Percentiles rank a stretch among this genome's conserved stretches.
These are phyloP conservation scores for Pichia cabralensis DNA, from an alignment of 805 yeast genomes.

Conservation along the genomic window DNA sequence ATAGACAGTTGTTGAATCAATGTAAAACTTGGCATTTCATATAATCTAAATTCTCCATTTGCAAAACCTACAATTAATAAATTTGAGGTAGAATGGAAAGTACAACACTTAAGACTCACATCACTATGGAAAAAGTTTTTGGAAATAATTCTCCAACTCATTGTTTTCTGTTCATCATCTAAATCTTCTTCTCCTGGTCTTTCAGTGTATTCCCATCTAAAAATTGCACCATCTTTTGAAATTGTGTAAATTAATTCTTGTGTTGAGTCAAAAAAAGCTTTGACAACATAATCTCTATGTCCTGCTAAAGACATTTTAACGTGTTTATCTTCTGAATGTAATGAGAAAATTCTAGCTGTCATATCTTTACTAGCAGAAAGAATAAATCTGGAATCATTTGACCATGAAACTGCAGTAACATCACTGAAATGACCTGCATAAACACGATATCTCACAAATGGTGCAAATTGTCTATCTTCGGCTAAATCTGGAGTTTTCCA, in stretches of 20 bases:
- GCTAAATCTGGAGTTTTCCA: constrained; percentile 82
- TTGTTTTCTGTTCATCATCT: constrained; percentile 33
- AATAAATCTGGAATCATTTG: constrained; percentile 80
- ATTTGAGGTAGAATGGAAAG: constrained; percentile 67
- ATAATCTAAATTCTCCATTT: constrained; percentile 84
- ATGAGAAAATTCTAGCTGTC: constrained; percentile 77
- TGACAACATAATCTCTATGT: constrained; percentile 79
- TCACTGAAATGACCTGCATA: constrained; percentile 91
- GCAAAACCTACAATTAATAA: constrained; percentile 81
- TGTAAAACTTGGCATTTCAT: constrained; percentile 75
- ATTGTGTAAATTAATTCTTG: constrained; percentile 89
- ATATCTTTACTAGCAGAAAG: constrained; percentile 82
- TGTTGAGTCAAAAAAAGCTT: constrained; percentile 76
- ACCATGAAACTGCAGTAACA: constrained; percentile 74
- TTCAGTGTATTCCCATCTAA: constrained; percentile 79
- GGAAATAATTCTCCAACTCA: constrained; percentile 75
- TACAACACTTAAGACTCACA: constrained; percentile 65
- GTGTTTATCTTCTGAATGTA: constrained; percentile 55
- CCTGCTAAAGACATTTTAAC: constrained; percentile 88
- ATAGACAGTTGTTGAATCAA: constrained; percentile 79
- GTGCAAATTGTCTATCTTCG: constrained; percentile 91
- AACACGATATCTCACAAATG: constrained; percentile 81
- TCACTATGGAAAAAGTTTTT: constrained; percentile 70
- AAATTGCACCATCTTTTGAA: constrained; percentile 90
- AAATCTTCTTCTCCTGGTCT: constrained; percentile 40